Percentiles rank a stretch among this genome's conserved stretches.
phyloP scores from a whole-genome alignment of 1,284 basidiomycete genomes.

The Leccinum holopus region DNA sequence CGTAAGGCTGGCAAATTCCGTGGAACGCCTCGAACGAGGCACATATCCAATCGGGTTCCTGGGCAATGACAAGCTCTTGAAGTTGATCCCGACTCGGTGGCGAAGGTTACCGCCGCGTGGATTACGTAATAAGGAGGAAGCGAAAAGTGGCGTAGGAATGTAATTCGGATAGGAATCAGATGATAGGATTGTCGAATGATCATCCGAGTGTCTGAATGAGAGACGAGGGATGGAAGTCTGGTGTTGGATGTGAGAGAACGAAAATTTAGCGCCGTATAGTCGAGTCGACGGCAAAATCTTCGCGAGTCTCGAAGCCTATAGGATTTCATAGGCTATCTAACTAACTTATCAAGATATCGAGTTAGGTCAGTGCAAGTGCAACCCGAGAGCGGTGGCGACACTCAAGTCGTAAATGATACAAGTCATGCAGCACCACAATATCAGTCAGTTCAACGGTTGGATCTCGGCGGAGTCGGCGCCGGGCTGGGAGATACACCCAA shows the following conservation, averaged over 20 bases:
- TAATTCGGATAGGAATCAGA: background rate
- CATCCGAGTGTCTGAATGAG: background rate
- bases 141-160: conserved; percentile 1
- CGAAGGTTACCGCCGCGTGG: background rate
- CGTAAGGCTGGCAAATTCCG: background rate
- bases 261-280: background rate
- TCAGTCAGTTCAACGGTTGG: background rate
- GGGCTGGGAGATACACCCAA: background rate
- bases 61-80: background rate
- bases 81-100: background rate
- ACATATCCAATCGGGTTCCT: background rate
- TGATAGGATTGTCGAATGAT: conserved; percentile 8
- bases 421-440: too few relatives aligned
- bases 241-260: background rate
- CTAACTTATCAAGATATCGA: background rate
- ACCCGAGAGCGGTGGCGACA: background rate
- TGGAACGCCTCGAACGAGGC: background rate
- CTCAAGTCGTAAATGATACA: background rate
- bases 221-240: background rate
- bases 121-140: background rate
- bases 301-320: background rate
- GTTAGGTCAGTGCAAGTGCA: background rate
- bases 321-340: background rate
- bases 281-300: background rate
- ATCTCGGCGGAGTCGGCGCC: background rate